A percentile compares a stretch with the other conserved stretches of the same genome.
These are phyloP conservation scores for Zymoseptoria ardabiliae DNA, from an alignment of 2,329 filamentous ascomycete genomes.

Conservation along the genomic window DNA sequence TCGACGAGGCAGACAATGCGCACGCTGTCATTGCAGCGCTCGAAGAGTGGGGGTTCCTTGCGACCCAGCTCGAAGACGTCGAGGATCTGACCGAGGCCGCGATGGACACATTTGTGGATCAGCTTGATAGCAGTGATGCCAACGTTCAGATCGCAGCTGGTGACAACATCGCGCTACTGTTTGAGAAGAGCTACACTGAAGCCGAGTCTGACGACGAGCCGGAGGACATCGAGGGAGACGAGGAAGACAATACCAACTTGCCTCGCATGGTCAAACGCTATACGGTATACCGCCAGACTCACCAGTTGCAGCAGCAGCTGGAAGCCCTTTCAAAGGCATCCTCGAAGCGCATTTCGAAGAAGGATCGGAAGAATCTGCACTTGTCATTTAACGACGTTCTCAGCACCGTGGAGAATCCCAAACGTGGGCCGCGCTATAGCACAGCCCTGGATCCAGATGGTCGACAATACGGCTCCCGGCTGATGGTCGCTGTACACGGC, in stretches of 20 bases:
- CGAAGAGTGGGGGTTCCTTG: constrained; percentile 72
- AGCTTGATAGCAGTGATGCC: constrained; percentile 67
- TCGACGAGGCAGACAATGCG: constrained; percentile 64
- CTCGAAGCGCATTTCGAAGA: constrained; percentile 57
- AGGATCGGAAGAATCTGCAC: constrained; percentile 60
- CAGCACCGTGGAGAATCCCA: constrained; percentile 59
- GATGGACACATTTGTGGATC: constrained; percentile 75
- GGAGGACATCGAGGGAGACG: constrained; percentile 37
- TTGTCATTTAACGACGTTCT: constrained; percentile 59
- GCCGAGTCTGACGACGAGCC: constrained; percentile 50
- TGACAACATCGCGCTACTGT: constrained; percentile 73
- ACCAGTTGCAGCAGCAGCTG: constrained; percentile 53
- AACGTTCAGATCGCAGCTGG: constrained; percentile 71
- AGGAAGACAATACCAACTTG: constrained; percentile 37
- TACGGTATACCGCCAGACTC: constrained; percentile 57
- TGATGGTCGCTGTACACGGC: constrained; percentile 55
- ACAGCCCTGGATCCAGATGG: constrained; percentile 57
- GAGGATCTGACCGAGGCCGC: constrained; percentile 63
- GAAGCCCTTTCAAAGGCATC: constrained; percentile 53
- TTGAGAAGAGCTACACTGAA: constrained; percentile 62
- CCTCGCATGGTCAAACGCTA: constrained; percentile 54
- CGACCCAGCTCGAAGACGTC: constrained; percentile 68
- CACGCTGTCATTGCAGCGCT: constrained; percentile 67
- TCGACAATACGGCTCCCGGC: constrained; percentile 53
- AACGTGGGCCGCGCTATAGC: constrained; percentile 58